phyloP scores from a whole-genome alignment of 2,329 filamentous ascomycete genomes.

The Curvularia lunata region DNA sequence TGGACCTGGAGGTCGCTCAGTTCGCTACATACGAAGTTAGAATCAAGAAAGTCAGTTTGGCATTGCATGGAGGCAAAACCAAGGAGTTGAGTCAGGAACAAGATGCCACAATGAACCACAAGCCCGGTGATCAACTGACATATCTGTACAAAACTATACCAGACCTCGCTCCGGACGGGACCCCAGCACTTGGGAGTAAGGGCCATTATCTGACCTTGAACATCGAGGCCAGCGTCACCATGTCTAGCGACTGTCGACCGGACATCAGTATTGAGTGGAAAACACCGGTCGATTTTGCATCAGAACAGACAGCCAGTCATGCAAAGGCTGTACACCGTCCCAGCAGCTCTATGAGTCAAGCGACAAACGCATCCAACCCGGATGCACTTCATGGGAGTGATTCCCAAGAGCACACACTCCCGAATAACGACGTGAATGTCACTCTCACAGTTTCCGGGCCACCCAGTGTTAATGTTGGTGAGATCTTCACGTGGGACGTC shows the following conservation, averaged over 20 bases:
- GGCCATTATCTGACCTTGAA: conserved; percentile 60
- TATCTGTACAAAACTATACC: conserved; percentile 71
- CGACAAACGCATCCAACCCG: conserved; percentile 31
- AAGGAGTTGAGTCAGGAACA: conserved; percentile 56
- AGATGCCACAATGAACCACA: conserved; percentile 65
- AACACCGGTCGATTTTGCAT: conserved; percentile 71
- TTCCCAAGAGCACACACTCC: conserved; percentile 22
- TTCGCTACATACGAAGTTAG: conserved; percentile 71
- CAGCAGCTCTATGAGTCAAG: conserved; percentile 34
- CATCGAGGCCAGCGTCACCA: conserved; percentile 66
- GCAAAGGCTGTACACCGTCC: conserved; percentile 41
- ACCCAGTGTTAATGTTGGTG: conserved; percentile 64
- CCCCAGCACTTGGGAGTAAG: conserved; percentile 53
- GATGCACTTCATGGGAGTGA: conserved; percentile 39
- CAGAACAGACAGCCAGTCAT: conserved; percentile 51
- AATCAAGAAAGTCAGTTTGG: conserved; percentile 65
- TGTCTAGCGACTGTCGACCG: conserved; percentile 65
- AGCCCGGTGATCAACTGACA: conserved; percentile 76
- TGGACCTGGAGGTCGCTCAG: conserved; percentile 76
- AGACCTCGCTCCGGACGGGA: conserved; percentile 52
- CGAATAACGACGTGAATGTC: conserved; percentile 66
- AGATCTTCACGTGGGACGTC: conserved; percentile 74
- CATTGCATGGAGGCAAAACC: conserved; percentile 64
- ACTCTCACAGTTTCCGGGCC: conserved; percentile 77
- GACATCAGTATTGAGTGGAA: conserved; percentile 71